Conservation (phyloP, 331 rosid species). For the Quercus tomentella region DNA sequence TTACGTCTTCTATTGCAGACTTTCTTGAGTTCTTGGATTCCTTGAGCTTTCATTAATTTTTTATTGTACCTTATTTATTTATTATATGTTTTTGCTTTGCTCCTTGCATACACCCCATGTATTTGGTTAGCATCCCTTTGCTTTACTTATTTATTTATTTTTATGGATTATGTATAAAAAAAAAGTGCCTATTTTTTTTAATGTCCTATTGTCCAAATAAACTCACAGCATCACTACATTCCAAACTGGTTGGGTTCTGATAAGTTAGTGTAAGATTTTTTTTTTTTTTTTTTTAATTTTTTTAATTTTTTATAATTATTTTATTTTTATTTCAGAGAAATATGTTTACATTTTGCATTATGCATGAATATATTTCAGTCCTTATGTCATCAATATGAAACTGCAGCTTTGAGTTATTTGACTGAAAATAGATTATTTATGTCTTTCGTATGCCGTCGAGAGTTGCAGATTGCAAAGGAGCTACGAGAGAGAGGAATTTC, state of each 20-base stretch:
- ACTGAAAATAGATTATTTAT: constrained; percentile 13
- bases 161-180: too few species aligned
- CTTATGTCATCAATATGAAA: background rate
- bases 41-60: too few species aligned
- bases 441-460: constrained; percentile 16
- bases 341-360: background rate
- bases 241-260: background rate
- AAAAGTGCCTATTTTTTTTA: too few species aligned
- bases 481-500: constrained; percentile 74
- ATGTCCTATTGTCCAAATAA: too few species aligned
- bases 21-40: too few species aligned
- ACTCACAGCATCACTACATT: background rate
- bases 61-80: too few species aligned
- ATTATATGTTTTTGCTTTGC: too few species aligned
- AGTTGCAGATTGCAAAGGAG: constrained; percentile 81
- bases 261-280: background rate
- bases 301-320: background rate
- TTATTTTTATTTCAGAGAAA: background rate
- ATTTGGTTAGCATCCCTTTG: too few species aligned
- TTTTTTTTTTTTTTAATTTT: too few species aligned
- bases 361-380: background rate
- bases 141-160: too few species aligned
- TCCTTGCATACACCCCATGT: too few species aligned
- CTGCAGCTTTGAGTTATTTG: constrained; percentile 1
- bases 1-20: too few species aligned